These are phyloP conservation scores for Trypanosoma scelopori DNA, from an alignment of 208 protist species.

Conservation along the genomic window DNA sequence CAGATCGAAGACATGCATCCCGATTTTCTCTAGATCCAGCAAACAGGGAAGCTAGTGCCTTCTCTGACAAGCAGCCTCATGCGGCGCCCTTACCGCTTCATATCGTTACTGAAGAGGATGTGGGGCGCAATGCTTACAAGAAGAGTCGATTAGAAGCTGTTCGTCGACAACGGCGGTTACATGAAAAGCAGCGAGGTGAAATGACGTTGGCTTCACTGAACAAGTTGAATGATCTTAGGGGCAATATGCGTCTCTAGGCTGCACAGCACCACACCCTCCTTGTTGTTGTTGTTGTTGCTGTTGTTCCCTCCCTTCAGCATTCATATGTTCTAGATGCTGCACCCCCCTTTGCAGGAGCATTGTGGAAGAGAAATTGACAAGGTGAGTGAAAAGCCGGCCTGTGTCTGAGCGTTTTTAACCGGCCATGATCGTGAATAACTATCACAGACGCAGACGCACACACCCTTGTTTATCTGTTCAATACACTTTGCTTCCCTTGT, in stretches of 20 bases:
- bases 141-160: constrained; percentile 29
- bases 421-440: too few relatives aligned
- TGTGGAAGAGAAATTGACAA: background rate
- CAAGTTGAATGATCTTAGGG: constrained; percentile 25
- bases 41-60: background rate
- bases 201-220: constrained; percentile 17
- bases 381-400: too few relatives aligned
- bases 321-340: too few relatives aligned
- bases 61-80: background rate
- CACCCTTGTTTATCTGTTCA: too few relatives aligned
- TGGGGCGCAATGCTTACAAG: constrained; percentile 1
- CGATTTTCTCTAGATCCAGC: constrained; percentile 10
- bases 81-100: background rate
- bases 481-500: constrained; percentile 11
- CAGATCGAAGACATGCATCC: background rate
- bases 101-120: constrained; percentile 8
- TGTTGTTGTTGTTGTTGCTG: constrained; percentile 5
- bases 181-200: constrained; percentile 9
- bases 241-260: constrained; percentile 18
- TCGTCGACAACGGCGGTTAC: constrained; percentile 16
- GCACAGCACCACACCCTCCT: background rate
- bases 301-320: too few relatives aligned
- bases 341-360: background rate
- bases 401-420: too few relatives aligned
- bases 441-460: too few relatives aligned